Percentiles rank a stretch among this genome's conserved stretches.
phyloP scores from a whole-genome alignment of 1,284 basidiomycete species.

The Ceratobasidium sp. region DNA sequence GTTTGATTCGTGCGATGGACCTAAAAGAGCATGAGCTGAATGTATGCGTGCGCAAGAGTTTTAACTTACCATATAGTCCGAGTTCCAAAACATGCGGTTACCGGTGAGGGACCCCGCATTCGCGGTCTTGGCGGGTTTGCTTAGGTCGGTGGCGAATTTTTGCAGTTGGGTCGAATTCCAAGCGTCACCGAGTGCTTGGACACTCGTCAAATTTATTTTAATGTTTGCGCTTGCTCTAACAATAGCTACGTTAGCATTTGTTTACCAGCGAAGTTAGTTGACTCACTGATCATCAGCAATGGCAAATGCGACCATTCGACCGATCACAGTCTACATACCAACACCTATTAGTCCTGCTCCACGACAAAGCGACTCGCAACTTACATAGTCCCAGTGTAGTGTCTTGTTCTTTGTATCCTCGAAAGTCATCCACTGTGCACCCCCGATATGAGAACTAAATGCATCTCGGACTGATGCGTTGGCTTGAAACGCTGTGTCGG shows the following conservation, averaged over 20 bases:
- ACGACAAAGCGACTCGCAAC: background rate
- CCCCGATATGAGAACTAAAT: slow-evolving; percentile 39
- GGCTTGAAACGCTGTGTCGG: slow-evolving; percentile 39
- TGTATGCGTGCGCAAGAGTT: slow-evolving; percentile 33
- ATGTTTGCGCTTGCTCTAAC: slow-evolving; percentile 40
- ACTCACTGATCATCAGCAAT: slow-evolving; percentile 42
- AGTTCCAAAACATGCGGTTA: slow-evolving; percentile 70
- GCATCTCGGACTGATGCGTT: slow-evolving; percentile 24
- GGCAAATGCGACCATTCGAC: slow-evolving; percentile 42
- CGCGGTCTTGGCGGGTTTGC: slow-evolving; percentile 52
- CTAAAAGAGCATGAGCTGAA: slow-evolving; percentile 48
- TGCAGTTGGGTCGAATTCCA: slow-evolving; percentile 35
- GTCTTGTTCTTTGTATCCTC: slow-evolving; percentile 30
- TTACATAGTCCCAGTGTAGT: slow-evolving; percentile 44
- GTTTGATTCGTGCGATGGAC: slow-evolving; percentile 65
- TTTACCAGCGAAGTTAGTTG: background rate
- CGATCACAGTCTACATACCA: slow-evolving; percentile 33
- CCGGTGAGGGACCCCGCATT: slow-evolving; percentile 63
- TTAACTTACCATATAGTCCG: slow-evolving; percentile 66
- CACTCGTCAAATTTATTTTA: slow-evolving; percentile 40
- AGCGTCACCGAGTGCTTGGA: slow-evolving; percentile 35
- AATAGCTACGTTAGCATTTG: background rate
- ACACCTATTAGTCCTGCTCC: background rate
- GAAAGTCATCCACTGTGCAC: slow-evolving; percentile 44
- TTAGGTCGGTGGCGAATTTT: slow-evolving; percentile 31